Evolutionary conservation across 2,329 filamentous ascomycete genomes (phyloP), one percentile per base, ranked within the genome.

Genomic region (Thielaviopsis punctulata): DNA sequence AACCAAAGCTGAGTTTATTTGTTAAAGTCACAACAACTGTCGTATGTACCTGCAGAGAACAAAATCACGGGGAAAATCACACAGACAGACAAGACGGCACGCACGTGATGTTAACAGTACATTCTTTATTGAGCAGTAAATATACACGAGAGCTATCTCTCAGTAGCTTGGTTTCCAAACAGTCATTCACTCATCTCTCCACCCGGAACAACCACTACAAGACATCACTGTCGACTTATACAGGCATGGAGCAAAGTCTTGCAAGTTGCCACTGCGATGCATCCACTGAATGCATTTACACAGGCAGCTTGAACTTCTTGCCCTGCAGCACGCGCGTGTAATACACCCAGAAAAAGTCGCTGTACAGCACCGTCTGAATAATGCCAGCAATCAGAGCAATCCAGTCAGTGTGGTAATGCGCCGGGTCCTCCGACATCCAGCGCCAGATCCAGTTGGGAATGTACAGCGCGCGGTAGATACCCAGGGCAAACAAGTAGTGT

Each of bases 341-440:
- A 73, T 98, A 98, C 62, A 98, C 90, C 76, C 89, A 98, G 77
- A 98, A 98, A 73, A 98, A 98, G 71, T 98, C 92, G 57, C 87
- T 94, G 72, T 98, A 98, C 54, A 98, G 73, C 48, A 98, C 70
- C 0, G 92, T 98, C 73, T 98, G 92, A 58, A 96, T 71, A 52
- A 96, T 76, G 12, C 92, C 92, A 3, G 93, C 92, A 57, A 92
- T 64, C 49, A 95, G 83, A 19, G 89, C 84, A 59, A 95, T 93
- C 58, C 82, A 85, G 64, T 96, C 89, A 60, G 83, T 65, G 66
- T 75, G 84, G 65, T 87, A 82, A 27, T 50, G 52, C 49, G 77
- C 72, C 45, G 68, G 64, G 39, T 53, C 44, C 66, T 95, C 88
- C 49, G 77, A 75, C 60, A 85, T 77, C 69, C 90, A 96, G 52